Evolutionary conservation across 2,329 filamentous ascomycete species (phyloP).

Genomic region (Fusarium penzigii): DNA sequence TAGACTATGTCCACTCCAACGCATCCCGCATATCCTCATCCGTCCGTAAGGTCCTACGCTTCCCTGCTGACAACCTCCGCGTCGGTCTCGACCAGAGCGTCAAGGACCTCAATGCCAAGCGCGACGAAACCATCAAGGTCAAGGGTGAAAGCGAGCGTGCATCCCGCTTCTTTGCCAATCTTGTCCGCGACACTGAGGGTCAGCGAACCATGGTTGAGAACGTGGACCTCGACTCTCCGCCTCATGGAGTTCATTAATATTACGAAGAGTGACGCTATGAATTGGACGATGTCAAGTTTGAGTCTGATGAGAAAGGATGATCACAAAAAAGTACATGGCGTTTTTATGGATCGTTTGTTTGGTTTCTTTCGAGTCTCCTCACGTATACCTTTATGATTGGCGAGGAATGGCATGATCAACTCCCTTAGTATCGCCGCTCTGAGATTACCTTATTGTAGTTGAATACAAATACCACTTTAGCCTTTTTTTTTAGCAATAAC

Average conservation of each 20-base stretch:
- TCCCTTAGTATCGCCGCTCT: neutral
- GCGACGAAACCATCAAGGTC: slow-evolving; percentile 81
- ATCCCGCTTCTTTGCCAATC: slow-evolving; percentile 84
- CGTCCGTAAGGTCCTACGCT: slow-evolving; percentile 84
- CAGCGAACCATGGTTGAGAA: slow-evolving; percentile 52
- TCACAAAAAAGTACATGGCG: slow-evolving; percentile 2
- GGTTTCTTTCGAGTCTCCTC: neutral
- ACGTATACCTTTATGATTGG: neutral
- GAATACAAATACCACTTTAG: neutral
- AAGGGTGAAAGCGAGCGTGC: slow-evolving; percentile 84
- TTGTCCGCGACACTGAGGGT: slow-evolving; percentile 66
- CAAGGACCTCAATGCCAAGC: slow-evolving; percentile 76
- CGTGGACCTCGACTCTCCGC: slow-evolving; percentile 58
- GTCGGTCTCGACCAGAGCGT: slow-evolving; percentile 81
- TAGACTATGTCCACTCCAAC: slow-evolving; percentile 94
- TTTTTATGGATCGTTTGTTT: neutral
- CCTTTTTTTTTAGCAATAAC: neutral
- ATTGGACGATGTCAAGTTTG: slow-evolving; percentile 2
- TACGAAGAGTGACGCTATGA: neutral
- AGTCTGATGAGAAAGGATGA: slow-evolving; percentile 11
- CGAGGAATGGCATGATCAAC: neutral
- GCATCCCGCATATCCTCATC: slow-evolving; percentile 80
- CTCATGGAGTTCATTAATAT: slow-evolving; percentile 37
- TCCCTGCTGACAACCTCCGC: slow-evolving; percentile 83
- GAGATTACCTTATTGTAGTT: neutral